Evolutionary conservation across 768 basidiomycete genomes (phyloP).

Genomic region (Coprinopsis cinerea): DNA sequence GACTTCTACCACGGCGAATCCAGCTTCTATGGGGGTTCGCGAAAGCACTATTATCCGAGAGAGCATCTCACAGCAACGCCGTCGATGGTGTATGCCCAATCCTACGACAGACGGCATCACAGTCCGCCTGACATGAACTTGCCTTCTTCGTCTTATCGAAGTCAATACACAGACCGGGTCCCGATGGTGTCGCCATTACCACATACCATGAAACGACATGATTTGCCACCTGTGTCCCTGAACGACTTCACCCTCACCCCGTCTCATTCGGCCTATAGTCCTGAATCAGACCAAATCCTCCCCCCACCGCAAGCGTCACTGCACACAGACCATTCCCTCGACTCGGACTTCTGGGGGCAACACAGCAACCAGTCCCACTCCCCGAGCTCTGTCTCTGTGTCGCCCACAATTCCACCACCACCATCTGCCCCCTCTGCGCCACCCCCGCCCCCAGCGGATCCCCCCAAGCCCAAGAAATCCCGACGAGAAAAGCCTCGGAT

Average conservation of each 20-base stretch:
- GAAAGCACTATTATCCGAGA: constrained; percentile 3
- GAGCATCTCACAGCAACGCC: constrained; percentile 3
- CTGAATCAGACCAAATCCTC: not conserved
- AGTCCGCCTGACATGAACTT: constrained; percentile 7
- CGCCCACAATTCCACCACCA: no score
- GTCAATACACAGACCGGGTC: constrained; percentile 1
- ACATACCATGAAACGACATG: constrained; percentile 11
- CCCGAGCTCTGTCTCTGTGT: not conserved
- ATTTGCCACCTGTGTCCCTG: constrained; percentile 4
- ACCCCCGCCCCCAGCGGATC: constrained; percentile 6
- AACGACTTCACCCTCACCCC: constrained; percentile 3
- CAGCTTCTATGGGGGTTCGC: not conserved
- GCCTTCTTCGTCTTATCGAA: constrained; percentile 4
- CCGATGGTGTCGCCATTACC: constrained; percentile 2
- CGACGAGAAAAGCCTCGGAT: constrained; percentile 55
- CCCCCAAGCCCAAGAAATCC: constrained; percentile 30
- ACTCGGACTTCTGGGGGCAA: constrained; percentile 20
- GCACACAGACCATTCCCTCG: constrained; percentile 18
- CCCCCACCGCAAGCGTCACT: not conserved
- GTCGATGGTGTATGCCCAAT: constrained; percentile 8
- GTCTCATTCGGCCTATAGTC: not conserved
- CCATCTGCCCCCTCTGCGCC: not conserved
- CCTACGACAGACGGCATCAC: constrained; percentile 11
- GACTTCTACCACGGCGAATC: not conserved
- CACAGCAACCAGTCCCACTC: constrained; percentile 4